phyloP scores from a whole-genome alignment of 2,329 filamentous ascomycete species.

The Cyphellophora europaea region DNA sequence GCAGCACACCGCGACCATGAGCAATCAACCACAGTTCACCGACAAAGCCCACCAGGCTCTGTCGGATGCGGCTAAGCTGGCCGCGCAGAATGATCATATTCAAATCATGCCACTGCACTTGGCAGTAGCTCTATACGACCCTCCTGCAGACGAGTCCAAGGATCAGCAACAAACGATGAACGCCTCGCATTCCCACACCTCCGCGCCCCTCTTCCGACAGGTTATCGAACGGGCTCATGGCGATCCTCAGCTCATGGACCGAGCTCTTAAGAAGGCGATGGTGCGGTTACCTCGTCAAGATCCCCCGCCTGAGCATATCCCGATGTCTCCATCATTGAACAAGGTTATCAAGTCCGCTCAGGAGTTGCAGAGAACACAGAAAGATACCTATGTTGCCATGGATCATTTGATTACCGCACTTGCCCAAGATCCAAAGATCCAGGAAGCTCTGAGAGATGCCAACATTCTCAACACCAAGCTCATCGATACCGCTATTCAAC shows the following conservation, averaged over 20 bases:
- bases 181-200: conserved; percentile 51
- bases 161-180: conserved; percentile 64
- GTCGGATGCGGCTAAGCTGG: conserved; percentile 76
- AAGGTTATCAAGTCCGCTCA: conserved; percentile 75
- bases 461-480: conserved; percentile 89
- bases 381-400: conserved; percentile 87
- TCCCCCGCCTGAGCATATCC: conserved; percentile 80
- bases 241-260: conserved; percentile 79
- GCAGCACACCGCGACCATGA: conserved; percentile 3
- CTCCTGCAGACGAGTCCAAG: conserved; percentile 53
- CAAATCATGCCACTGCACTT: conserved; percentile 87
- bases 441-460: conserved; percentile 67
- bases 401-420: conserved; percentile 87
- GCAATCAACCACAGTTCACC: conserved; percentile 70
- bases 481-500: conserved; percentile 79
- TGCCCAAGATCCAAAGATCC: conserved; percentile 67
- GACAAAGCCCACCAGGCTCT: conserved; percentile 86
- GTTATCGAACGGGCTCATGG: conserved; percentile 90
- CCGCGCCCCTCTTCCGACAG: conserved; percentile 79
- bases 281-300: conserved; percentile 91
- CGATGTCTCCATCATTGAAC: conserved; percentile 71
- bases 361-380: conserved; percentile 93
- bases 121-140: conserved; percentile 48
- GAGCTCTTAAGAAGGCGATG: conserved; percentile 81
- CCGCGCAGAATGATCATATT: conserved; percentile 81